Percentiles rank a stretch among this genome's conserved stretches.
Evolutionary conservation across 768 basidiomycete genomes (phyloP).

Genomic region (Suillus subalutaceus): DNA sequence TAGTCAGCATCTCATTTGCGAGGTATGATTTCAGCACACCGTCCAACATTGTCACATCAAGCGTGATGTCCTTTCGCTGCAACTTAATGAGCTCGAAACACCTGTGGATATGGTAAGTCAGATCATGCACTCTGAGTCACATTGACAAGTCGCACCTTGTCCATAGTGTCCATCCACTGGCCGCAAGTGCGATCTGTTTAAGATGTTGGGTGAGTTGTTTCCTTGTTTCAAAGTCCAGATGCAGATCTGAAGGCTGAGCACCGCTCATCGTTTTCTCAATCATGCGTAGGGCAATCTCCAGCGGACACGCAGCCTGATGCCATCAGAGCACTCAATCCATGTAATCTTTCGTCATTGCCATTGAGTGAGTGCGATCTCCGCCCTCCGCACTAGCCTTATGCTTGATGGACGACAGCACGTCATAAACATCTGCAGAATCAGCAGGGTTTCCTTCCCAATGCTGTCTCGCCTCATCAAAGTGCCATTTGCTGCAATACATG

Average conservation of each 20-base stretch:
- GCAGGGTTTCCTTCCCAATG: conserved; percentile 35
- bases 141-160: not conserved
- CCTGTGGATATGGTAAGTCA: conserved; percentile 20
- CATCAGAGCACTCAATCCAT: not conserved
- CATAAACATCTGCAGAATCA: conserved; percentile 23
- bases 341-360: conserved; percentile 21
- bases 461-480: conserved; percentile 23
- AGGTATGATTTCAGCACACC: no score
- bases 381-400: conserved; percentile 23
- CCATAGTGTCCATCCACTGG: conserved; percentile 1
- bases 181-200: not conserved
- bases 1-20: no score
- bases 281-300: not conserved
- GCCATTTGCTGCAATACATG: conserved; percentile 31
- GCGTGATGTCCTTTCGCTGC: no score
- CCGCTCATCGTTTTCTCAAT: not conserved
- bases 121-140: conserved; percentile 20
- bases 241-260: not conserved
- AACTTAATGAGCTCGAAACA: no score
- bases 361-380: conserved; percentile 28
- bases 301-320: not conserved
- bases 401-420: conserved; percentile 28
- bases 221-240: not conserved
- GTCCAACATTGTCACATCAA: no score
- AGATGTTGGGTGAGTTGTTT: not conserved